phyloP scores from a whole-genome alignment of 1,284 basidiomycete species.

The Cryptococcus amylolentus region DNA sequence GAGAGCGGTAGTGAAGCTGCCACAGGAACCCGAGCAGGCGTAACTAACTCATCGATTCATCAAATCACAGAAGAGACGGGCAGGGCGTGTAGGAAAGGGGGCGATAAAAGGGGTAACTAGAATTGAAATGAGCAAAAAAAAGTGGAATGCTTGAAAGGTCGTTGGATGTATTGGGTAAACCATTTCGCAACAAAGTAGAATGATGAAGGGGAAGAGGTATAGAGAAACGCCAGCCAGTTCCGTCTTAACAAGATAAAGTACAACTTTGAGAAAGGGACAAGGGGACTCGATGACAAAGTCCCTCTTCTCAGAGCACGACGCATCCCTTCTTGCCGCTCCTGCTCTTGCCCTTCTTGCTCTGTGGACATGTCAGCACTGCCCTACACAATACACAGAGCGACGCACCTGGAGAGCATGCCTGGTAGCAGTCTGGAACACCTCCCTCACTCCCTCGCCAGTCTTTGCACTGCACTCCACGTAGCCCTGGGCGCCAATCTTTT shows the following conservation, averaged over 20 bases:
- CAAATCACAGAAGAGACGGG: conserved; percentile 13
- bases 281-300: background rate
- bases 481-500: conserved; percentile 81
- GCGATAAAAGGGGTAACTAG: background rate
- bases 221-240: background rate
- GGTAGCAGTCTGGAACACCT: conserved; percentile 88
- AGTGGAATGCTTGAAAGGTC: background rate
- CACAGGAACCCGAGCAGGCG: background rate
- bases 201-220: conserved; percentile 2
- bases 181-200: too few relatives aligned
- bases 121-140: background rate
- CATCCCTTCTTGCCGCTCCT: conserved; percentile 39
- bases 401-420: conserved; percentile 66
- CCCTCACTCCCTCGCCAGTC: conserved; percentile 81
- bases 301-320: conserved; percentile 56
- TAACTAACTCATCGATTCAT: conserved; percentile 16
- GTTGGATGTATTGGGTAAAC: too few relatives aligned
- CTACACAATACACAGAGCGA: conserved; percentile 3
- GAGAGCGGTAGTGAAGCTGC: background rate
- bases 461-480: conserved; percentile 90
- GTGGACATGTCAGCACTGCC: background rate
- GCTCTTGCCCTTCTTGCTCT: conserved; percentile 39
- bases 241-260: conserved; percentile 22
- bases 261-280: conserved; percentile 9
- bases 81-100: background rate